Evolutionary conservation across 2,329 filamentous ascomycete genomes (phyloP).

Genomic region (Hawksworthiomyces lignivorus): DNA sequence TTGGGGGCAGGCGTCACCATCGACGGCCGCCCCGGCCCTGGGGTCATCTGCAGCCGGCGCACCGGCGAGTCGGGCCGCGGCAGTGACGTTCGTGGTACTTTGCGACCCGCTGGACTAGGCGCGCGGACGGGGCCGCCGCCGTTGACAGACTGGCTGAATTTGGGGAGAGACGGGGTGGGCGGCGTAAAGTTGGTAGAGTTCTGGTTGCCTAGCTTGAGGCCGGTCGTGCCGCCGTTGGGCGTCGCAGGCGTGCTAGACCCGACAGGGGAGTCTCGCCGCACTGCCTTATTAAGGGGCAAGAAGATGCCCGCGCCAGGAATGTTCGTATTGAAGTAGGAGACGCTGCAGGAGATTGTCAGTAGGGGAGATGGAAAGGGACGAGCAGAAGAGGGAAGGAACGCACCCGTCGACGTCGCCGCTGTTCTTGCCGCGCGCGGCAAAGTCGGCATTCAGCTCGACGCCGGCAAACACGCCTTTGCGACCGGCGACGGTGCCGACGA

Average conservation of each 20-base stretch:
- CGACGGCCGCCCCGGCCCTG: constrained; percentile 48
- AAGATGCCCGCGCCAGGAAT: constrained; percentile 85
- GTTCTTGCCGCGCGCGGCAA: constrained; percentile 82
- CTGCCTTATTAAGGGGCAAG: constrained; percentile 74
- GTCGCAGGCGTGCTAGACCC: constrained; percentile 55
- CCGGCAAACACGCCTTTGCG: constrained; percentile 90
- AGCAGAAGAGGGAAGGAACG: constrained; percentile 21
- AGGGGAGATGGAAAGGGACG: neutral
- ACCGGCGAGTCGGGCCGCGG: constrained; percentile 82
- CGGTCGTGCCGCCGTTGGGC: constrained; percentile 57
- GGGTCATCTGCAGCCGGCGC: constrained; percentile 58
- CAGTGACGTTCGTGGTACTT: constrained; percentile 62
- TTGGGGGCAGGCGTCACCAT: constrained; percentile 45
- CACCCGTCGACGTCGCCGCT: constrained; percentile 93
- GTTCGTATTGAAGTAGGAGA: constrained; percentile 74
- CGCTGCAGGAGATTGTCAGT: constrained; percentile 28
- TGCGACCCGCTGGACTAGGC: constrained; percentile 64
- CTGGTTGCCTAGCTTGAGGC: constrained; percentile 46
- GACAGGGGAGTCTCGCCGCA: constrained; percentile 53
- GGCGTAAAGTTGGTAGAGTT: constrained; percentile 56
- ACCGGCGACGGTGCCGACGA: constrained; percentile 76
- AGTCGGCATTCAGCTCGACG: constrained; percentile 78
- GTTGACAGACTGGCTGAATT: constrained; percentile 76
- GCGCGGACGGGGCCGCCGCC: constrained; percentile 58
- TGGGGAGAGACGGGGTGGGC: constrained; percentile 58